Percentiles rank a stretch among this genome's conserved stretches.
phyloP scores from a whole-genome alignment of 2,329 filamentous ascomycete genomes.

The Verticillium alfalfae region DNA sequence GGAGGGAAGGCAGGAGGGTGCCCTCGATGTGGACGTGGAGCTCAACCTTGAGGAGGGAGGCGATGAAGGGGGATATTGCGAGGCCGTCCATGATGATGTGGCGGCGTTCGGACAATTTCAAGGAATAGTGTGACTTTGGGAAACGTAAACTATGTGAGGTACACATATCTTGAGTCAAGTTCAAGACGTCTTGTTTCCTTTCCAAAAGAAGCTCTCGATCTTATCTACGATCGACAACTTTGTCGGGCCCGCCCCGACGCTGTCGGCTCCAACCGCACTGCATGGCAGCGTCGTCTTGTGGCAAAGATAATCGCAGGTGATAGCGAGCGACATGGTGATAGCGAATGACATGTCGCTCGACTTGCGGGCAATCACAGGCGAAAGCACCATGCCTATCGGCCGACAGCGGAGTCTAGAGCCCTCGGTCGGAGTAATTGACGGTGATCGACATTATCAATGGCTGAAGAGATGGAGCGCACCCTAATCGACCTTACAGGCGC shows the following conservation, averaged over 20 bases:
- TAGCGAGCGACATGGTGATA: too few relatives aligned
- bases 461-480: neutral
- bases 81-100: constrained; percentile 19
- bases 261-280: neutral
- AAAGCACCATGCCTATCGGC: neutral
- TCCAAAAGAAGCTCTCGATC: neutral
- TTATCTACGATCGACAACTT: neutral
- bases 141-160: too few relatives aligned
- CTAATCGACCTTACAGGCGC: neutral
- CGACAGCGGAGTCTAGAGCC: neutral
- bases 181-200: neutral
- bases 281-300: neutral
- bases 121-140: too few relatives aligned
- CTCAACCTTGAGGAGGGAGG: constrained; percentile 69
- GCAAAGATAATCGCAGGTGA: neutral
- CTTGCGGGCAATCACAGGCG: neutral
- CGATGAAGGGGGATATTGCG: constrained; percentile 42
- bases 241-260: neutral
- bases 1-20: constrained; percentile 61
- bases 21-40: constrained; percentile 79
- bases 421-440: neutral
- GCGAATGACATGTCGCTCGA: too few relatives aligned
- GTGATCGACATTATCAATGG: neutral
- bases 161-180: neutral
- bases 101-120: neutral